Evolutionary conservation across 345 rosid species (phyloP).

Genomic region (Geranium brycei): DNA sequence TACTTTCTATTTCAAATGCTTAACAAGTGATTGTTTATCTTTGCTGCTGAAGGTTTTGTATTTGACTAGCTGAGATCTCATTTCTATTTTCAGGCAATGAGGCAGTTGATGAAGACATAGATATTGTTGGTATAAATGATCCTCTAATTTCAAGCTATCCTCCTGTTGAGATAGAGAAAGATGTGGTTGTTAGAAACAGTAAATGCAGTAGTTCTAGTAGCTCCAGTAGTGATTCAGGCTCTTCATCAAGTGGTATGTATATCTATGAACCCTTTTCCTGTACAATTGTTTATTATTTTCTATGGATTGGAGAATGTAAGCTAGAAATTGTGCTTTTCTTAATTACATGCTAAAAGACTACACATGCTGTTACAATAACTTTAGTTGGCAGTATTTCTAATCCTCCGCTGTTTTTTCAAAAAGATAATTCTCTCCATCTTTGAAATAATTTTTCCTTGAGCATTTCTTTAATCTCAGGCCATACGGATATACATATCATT

Average conservation of each 20-base stretch:
- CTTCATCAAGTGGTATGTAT: constrained; percentile 66
- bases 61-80: constrained; percentile 11
- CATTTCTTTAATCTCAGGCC: too few species aligned
- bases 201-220: constrained; percentile 55
- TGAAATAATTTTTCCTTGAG: neutral
- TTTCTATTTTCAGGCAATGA: constrained; percentile 36
- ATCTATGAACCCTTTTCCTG: constrained; percentile 16
- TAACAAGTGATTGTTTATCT: constrained; percentile 3
- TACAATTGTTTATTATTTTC: constrained; percentile 1
- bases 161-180: constrained; percentile 50
- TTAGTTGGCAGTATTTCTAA: neutral
- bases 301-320: neutral
- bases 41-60: neutral
- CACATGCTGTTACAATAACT: neutral
- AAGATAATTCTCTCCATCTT: neutral
- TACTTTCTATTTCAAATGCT: constrained; percentile 8
- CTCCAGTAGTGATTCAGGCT: constrained; percentile 65
- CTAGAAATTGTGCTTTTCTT: neutral
- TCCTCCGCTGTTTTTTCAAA: neutral
- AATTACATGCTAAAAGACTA: neutral
- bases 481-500: too few species aligned
- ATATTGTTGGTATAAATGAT: constrained; percentile 71
- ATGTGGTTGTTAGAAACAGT: constrained; percentile 34
- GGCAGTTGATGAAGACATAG: constrained; percentile 55
- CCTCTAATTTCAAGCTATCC: constrained; percentile 39